Evolutionary conservation across 148 eudicot genomes (phyloP), one percentile per base, ranked within the genome.

Genomic region (Camellia sinensis): DNA sequence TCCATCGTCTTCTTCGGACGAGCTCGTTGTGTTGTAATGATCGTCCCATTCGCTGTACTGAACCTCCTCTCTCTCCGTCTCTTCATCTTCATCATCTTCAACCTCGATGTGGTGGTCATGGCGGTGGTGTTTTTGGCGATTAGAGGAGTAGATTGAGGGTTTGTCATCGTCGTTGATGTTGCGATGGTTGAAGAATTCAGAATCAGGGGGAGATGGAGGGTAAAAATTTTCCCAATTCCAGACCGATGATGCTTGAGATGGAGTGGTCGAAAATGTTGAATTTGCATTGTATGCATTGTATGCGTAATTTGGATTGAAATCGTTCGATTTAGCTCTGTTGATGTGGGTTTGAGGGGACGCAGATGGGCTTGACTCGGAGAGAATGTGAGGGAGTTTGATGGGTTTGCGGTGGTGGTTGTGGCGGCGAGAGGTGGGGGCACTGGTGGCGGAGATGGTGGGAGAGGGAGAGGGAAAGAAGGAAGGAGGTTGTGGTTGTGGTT

Each of bases 11-110:
- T 84, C 87, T 9, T 82, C 85, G 4, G 83, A 86, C 46, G 89
- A 83, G 0, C 91, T 78, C 4, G 89, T 91, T 2, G 92, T 84
- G 80, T 94, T 93, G 77, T 93, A 92, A 73, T 93, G 97, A 74
- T 96, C 99, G 18, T 92, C 98, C 99, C 99, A 96, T 21, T 96
- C 99, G 78, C 99, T 93, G 53, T 97, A 96, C 18, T 91, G 94
- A 2, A 96, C 95, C 80, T 94, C 97, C 77, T 96, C 99, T 61
- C 92, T 88, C 84, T 96, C 97, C 48, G 85, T 80, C 50, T 78
- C 88, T 11, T 79, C 89, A 61, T 87, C 91, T 4, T 81, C 89
- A 5, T 83, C 88, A 41, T 81, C 89, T 5, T 83, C 88, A 41
- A 56, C 80, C n/a, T 78, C 85, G 66, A 86, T 50, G 73, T 82